Evolutionary conservation across 2,329 filamentous ascomycete species (phyloP).

Genomic region (Pseudogymnoascus sp.): DNA sequence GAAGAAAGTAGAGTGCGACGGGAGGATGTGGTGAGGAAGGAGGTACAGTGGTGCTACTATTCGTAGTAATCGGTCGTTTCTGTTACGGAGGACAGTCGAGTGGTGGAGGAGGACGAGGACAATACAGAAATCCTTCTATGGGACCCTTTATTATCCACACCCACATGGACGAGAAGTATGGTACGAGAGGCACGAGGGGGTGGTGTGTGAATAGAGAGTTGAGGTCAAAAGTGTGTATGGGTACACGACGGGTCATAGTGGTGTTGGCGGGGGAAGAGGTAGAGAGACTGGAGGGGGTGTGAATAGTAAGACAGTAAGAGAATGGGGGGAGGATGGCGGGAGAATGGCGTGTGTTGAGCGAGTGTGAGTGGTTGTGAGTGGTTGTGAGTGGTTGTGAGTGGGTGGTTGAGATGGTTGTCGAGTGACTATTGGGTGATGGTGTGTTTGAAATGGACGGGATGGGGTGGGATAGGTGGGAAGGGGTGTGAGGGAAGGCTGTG

Average conservation of each 20-base stretch:
- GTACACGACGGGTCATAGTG: not conserved
- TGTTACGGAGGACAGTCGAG: too few relatives aligned
- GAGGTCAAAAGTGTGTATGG: not conserved
- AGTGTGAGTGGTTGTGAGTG: not conserved
- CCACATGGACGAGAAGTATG: not conserved
- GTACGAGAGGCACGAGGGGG: not conserved
- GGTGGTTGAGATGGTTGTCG: not conserved
- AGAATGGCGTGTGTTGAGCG: not conserved
- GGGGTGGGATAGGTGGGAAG: not conserved
- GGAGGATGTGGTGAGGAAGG: not conserved
- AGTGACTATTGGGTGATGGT: not conserved
- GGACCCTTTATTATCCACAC: not conserved
- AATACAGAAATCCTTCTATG: not conserved
- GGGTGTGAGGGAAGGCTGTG: not conserved
- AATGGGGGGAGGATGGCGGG: not conserved
- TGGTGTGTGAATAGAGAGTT: not conserved
- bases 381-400: not conserved
- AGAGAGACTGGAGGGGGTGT: not conserved
- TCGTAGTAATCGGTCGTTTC: not conserved
- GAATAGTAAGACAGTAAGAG: too few relatives aligned
- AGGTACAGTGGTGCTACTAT: not conserved
- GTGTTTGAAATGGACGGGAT: not conserved
- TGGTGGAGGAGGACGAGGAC: too few relatives aligned
- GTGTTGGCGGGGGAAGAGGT: not conserved
- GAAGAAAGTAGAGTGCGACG: not conserved